phyloP scores from a whole-genome alignment of 352 stramenopile genomes.

The Peronospora tabacina region DNA sequence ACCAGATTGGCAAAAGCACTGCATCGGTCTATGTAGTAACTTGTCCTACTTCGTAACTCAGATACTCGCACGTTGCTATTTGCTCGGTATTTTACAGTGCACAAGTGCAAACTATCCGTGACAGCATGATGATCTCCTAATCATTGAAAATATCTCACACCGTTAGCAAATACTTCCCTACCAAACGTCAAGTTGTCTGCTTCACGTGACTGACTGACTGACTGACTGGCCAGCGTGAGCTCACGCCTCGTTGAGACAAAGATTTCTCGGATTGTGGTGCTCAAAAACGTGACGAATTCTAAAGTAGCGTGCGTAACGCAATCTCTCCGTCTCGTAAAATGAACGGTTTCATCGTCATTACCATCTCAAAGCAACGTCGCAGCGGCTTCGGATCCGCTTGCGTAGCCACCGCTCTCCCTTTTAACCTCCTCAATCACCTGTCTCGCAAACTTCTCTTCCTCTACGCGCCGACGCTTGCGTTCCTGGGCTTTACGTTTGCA shows the following conservation, averaged over 20 bases:
- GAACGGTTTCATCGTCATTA: slow-evolving; percentile 5
- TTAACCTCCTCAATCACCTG: slow-evolving; percentile 14
- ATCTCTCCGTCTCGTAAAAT: slow-evolving; percentile 2
- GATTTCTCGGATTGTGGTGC: neutral
- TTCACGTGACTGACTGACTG: slow-evolving; percentile 18
- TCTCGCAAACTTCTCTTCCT: slow-evolving; percentile 12
- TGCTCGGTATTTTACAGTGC: too few species aligned
- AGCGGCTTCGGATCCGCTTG: slow-evolving; percentile 7
- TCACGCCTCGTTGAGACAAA: neutral
- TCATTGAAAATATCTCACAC: neutral
- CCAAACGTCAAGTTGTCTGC: slow-evolving; percentile 13
- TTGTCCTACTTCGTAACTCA: too few species aligned
- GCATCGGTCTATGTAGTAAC: too few species aligned
- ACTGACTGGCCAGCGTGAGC: slow-evolving; percentile 23
- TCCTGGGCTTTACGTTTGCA: slow-evolving; percentile 66
- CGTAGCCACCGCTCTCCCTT: slow-evolving; percentile 8
- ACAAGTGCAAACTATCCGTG: too few species aligned
- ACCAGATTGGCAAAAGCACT: neutral
- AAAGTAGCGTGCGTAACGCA: neutral
- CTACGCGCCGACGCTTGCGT: slow-evolving; percentile 57
- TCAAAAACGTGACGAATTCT: neutral
- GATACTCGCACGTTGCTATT: too few species aligned
- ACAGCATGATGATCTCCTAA: neutral
- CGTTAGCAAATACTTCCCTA: neutral
- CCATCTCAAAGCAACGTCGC: slow-evolving; percentile 13